These are phyloP conservation scores for Diddensiella santjacobensis DNA, from an alignment of 805 yeast genomes.

Conservation along the genomic window DNA sequence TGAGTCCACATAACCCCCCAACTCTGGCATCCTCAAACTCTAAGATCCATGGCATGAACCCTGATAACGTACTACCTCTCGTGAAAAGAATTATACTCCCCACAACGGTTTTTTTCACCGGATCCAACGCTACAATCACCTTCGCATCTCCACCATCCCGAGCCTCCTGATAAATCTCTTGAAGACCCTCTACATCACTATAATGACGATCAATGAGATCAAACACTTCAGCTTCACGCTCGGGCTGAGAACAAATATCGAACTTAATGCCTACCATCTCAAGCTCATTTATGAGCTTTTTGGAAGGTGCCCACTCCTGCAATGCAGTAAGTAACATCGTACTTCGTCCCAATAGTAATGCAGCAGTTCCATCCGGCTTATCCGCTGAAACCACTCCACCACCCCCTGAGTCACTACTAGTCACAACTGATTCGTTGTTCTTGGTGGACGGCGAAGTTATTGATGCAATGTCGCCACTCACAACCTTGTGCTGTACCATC, in stretches of 20 bases:
- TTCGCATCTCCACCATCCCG: slow-evolving; percentile 36
- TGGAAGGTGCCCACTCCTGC: slow-evolving; percentile 49
- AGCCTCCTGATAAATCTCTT: slow-evolving; percentile 26
- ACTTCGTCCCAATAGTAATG: slow-evolving; percentile 10
- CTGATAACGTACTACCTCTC: slow-evolving; percentile 42
- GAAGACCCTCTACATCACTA: slow-evolving; percentile 22
- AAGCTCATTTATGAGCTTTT: slow-evolving; percentile 50
- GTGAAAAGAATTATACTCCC: slow-evolving; percentile 42
- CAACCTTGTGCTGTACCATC: not conserved
- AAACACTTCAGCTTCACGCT: slow-evolving; percentile 35
- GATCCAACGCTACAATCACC: slow-evolving; percentile 52
- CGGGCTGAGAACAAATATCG: slow-evolving; percentile 43
- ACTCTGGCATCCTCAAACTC: slow-evolving; percentile 36
- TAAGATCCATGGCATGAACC: slow-evolving; percentile 51
- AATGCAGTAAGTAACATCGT: slow-evolving; percentile 42
- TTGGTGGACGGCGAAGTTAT: not conserved
- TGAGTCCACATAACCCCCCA: slow-evolving; percentile 53
- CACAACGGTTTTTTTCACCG: slow-evolving; percentile 48
- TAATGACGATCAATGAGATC: slow-evolving; percentile 36
- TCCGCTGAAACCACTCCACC: not conserved
- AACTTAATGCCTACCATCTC: slow-evolving; percentile 56
- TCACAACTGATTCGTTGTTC: not conserved
- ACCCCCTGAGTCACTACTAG: not conserved
- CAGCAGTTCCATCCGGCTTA: slow-evolving; percentile 4
- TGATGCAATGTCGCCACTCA: not conserved